phyloP scores from a whole-genome alignment of 2,329 filamentous ascomycete genomes.

The Monosporascus sp. region DNA sequence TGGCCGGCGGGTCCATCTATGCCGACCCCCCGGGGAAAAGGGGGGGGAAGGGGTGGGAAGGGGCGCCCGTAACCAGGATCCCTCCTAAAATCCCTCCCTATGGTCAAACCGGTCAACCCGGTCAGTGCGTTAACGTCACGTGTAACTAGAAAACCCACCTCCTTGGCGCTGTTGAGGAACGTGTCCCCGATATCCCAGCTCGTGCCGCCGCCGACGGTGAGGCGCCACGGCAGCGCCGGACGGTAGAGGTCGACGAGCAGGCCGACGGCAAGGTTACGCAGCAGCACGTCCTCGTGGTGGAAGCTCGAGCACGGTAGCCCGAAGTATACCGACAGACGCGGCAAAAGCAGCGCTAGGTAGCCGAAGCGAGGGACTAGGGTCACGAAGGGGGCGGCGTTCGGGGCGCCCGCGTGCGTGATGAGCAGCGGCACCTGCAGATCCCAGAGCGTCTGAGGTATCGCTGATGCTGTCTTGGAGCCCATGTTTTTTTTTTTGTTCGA shows the following conservation, averaged over 20 bases:
- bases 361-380: slow-evolving; percentile 52
- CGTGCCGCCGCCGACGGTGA: slow-evolving; percentile 48
- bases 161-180: slow-evolving; percentile 60
- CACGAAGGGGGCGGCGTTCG: slow-evolving; percentile 44
- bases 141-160: slow-evolving; percentile 34
- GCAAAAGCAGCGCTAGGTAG: slow-evolving; percentile 53
- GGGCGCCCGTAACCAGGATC: too few species aligned
- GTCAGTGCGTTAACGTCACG: not conserved
- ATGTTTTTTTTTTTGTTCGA: not conserved
- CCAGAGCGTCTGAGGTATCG: slow-evolving; percentile 47
- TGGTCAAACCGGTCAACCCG: too few species aligned
- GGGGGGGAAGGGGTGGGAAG: too few species aligned
- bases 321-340: slow-evolving; percentile 50
- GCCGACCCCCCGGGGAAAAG: too few species aligned
- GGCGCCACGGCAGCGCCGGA: slow-evolving; percentile 48
- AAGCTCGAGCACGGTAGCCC: slow-evolving; percentile 51
- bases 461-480: not conserved
- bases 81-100: too few species aligned
- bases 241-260: slow-evolving; percentile 51
- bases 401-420: slow-evolving; percentile 46
- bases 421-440: slow-evolving; percentile 47
- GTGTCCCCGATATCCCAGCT: slow-evolving; percentile 58
- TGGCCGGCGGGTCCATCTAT: too few species aligned
- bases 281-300: slow-evolving; percentile 38
- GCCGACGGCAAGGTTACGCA: slow-evolving; percentile 28